Base-by-base conservation (phyloP, 495 filamentous ascomycete genomes). In the Xylaria castorea region DNA sequence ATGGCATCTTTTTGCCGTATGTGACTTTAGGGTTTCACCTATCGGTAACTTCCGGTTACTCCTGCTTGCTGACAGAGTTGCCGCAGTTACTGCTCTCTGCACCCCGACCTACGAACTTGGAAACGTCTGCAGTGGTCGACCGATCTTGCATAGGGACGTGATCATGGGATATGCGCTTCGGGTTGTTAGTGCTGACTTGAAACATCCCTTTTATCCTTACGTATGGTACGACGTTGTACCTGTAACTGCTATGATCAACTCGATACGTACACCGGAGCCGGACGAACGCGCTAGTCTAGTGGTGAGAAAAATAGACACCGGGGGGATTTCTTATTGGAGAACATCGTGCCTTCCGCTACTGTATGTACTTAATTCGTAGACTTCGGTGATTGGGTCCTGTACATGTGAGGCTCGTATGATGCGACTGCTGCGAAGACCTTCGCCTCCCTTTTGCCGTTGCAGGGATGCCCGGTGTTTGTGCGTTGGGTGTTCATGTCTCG, bases 161-260 rank as follows among this genome's bases (percentile, higher is more conserved):
- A 69, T 69, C 67, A 69, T 61, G 67, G 67, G 66, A 68, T 68
- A 68, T 50, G 66, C 50, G 61, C 9, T 44, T 25, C 36, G n/a
- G 38, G 6, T 22, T 61, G 18, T 61, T 61, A 61, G 38, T 44
- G 38, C 61, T 40, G 61, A 64, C 38, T 32, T 61, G 58, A 61
- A 61, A 61, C 58, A 61, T 36, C 11, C 58, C 0, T 38, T 38
- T n/a, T 38, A 1, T 32, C 51, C 2, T 55, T 30, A 27, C n/a
- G 0, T 22, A 44, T 66, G 27, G 42, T 12, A 22, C 50, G 63
- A 48, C 27, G 40, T 66, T 44, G 53, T 58, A 55, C 25, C 16
- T 32, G 20, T 12, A 44, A 44, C 5, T 16, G n/a, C 61, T 42
- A n/a, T 42, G n/a, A 22, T 38, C 5, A 44, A 27, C 20, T 32